Evolutionary conservation across 768 basidiomycete genomes (phyloP), one percentile per base, ranked within the genome.

Genomic region (Xerocomellus chrysenteron): DNA sequence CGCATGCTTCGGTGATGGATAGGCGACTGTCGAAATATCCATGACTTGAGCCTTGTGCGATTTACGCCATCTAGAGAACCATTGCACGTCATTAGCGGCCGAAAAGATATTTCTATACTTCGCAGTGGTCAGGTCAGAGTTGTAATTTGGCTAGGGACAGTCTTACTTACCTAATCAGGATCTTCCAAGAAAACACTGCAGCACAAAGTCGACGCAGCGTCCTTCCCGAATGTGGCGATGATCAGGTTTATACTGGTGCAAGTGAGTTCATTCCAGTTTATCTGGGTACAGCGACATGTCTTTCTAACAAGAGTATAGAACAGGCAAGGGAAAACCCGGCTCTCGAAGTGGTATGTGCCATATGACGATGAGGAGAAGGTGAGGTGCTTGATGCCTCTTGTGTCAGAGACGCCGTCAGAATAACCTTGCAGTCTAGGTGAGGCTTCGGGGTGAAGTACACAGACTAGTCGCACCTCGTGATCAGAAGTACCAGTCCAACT

Each of bases 311-410:
- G 9, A 47, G 12, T 21, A 33, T 43, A 98, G 94, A 98, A 98
- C 71, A 86, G 96, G 40, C 97, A 99, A 77, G 97, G 97, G 17
- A 99, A 99, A 78, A 98, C 96, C 4, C 81, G 97, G 54, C 73
- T 98, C 48, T 94, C 93, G 11, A 98, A 98, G 74, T 99, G 96
- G 96, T 98, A 98, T 77, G 92, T 92, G 28, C 97, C 97, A 1
- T 98, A 94, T 64, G 95, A 98, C 65, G 97, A 99, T 68, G 97
- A 99, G 64, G 97, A 98, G 80, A 99, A 98, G 87, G 93, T 92
- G 48, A 46, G 73, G 36, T 55, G 13, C 33, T 43, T 35, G 65
- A 37, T 43, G 14, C 32, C 8, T 47, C 12, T 32, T 28, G 37
- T 45, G 21, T 50, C 24, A 2, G 54, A 24, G 46, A 47, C 53